Evolutionary conservation across 805 yeast species (phyloP).

Genomic region (Zygosaccharomyces rouxii): DNA sequence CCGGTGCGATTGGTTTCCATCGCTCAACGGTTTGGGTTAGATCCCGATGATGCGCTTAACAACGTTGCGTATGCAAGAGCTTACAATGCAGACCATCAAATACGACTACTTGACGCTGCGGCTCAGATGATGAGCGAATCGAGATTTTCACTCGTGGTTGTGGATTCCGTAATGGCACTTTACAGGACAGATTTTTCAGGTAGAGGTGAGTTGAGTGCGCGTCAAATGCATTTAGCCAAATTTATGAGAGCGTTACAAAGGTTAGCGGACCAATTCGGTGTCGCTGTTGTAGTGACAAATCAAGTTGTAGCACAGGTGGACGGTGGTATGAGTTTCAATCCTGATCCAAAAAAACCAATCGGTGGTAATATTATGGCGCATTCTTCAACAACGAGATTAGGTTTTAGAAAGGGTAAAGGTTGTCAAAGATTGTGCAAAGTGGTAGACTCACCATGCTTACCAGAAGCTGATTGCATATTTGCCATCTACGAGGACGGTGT

Average conservation of each 20-base stretch:
- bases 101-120: constrained; percentile 79
- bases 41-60: constrained; percentile 90
- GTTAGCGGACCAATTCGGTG: constrained; percentile 95
- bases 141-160: constrained; percentile 81
- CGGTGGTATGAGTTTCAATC: constrained; percentile 74
- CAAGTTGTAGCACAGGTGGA: constrained; percentile 98
- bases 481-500: constrained; percentile 96
- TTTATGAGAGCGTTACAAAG: constrained; percentile 88
- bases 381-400: constrained; percentile 88
- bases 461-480: constrained; percentile 91
- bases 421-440: constrained; percentile 92
- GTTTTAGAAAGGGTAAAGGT: constrained; percentile 85
- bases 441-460: constrained; percentile 93
- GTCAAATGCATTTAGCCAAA: constrained; percentile 91
- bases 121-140: constrained; percentile 96
- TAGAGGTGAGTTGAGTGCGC: constrained; percentile 90
- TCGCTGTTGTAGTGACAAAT: constrained; percentile 91
- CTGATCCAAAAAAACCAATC: constrained; percentile 97
- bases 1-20: constrained; percentile 86
- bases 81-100: constrained; percentile 93
- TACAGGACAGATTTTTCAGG: constrained; percentile 94
- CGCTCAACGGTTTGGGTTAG: constrained; percentile 85
- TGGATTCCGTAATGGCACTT: constrained; percentile 96
- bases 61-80: constrained; percentile 98
- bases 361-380: constrained; percentile 98